Evolutionary conservation across 129 eudicot genomes (phyloP).

Genomic region (Flaveria brownii): DNA sequence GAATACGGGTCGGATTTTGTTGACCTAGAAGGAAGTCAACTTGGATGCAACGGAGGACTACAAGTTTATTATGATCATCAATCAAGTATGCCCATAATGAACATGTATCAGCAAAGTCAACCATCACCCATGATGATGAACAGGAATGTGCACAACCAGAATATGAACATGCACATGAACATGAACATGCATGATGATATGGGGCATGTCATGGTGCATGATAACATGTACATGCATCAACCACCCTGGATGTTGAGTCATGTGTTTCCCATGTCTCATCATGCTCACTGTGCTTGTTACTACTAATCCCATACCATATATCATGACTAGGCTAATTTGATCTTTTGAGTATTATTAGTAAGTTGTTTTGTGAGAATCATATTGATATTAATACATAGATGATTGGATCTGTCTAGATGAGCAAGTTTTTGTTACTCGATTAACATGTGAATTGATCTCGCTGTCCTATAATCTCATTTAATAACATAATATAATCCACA

Average conservation of each 20-base stretch:
- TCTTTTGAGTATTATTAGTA: not conserved
- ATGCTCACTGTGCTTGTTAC: conserved; percentile 18
- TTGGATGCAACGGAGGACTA: conserved; percentile 29
- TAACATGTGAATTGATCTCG: conserved; percentile 20
- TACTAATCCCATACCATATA: conserved; percentile 10
- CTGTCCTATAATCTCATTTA: conserved; percentile 7
- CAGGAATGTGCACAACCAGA: conserved; percentile 13
- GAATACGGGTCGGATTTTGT: conserved; percentile 25
- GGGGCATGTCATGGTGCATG: conserved; percentile 35
- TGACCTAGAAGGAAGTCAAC: conserved; percentile 31
- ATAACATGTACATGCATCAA: conserved; percentile 42
- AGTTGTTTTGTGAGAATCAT: conserved; percentile 20
- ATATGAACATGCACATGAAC: conserved; percentile 19
- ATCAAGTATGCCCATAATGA: conserved; percentile 40
- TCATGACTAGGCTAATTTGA: conserved; percentile 12
- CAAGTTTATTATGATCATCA: conserved; percentile 33
- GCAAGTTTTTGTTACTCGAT: conserved; percentile 18
- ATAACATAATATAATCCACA: not conserved
- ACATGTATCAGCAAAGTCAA: conserved; percentile 30
- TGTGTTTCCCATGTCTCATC: conserved; percentile 29
- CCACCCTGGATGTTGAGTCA: conserved; percentile 35
- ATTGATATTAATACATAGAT: conserved; percentile 1
- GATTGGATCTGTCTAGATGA: conserved; percentile 9
- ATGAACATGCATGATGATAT: conserved; percentile 26
- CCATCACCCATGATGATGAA: conserved; percentile 27